Percentiles rank a stretch among this genome's conserved stretches.
phyloP scores from a whole-genome alignment of 108 stramenopile genomes.

The Stephanodiscus minutulus region DNA sequence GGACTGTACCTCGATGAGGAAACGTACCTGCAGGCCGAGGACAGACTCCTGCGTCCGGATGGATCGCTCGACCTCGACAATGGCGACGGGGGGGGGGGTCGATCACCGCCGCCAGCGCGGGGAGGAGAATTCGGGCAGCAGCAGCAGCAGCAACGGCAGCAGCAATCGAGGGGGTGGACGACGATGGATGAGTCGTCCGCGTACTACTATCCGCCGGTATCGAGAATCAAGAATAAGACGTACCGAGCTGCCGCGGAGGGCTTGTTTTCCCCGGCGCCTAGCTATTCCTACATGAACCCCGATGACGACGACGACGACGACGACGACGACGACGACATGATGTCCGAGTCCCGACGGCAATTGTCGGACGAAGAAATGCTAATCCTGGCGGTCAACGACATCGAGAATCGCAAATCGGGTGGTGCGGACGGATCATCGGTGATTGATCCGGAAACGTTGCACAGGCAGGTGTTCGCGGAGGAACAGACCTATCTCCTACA shows the following conservation, averaged over 20 bases:
- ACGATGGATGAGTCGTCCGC: background rate
- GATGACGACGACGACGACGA: background rate
- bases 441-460: slow-evolving; percentile 32
- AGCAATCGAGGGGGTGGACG: too few species aligned
- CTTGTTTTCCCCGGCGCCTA: slow-evolving; percentile 25
- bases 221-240: slow-evolving; percentile 15
- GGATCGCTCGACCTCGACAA: slow-evolving; percentile 11
- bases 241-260: slow-evolving; percentile 30
- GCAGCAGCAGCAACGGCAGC: too few species aligned
- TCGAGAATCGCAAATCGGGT: background rate
- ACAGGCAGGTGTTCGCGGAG: slow-evolving; percentile 43
- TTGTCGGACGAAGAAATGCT: slow-evolving; percentile 32
- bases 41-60: slow-evolving; percentile 14
- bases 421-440: background rate
- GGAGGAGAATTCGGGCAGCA: too few species aligned
- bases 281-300: slow-evolving; percentile 17
- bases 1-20: slow-evolving; percentile 15
- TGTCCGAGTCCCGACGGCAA: background rate
- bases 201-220: background rate
- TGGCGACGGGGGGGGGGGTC: background rate
- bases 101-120: background rate
- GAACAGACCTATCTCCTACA: slow-evolving; percentile 41
- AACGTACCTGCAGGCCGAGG: slow-evolving; percentile 16
- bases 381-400: slow-evolving; percentile 8
- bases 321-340: background rate